phyloP scores from a whole-genome alignment of 257 asterid genomes.

The Solanum habrochaites region DNA sequence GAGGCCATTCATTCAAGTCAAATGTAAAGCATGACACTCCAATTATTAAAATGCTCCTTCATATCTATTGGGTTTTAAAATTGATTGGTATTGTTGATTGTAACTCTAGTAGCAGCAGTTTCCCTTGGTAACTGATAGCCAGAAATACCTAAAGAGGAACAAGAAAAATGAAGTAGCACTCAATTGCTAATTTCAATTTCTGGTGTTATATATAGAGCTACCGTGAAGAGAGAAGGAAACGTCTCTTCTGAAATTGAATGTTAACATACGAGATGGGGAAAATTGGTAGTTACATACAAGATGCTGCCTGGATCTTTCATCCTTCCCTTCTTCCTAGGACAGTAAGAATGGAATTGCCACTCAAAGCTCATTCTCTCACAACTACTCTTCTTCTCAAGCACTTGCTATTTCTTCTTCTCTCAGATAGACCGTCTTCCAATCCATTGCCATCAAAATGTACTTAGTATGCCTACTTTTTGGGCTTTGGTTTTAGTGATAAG shows the following conservation, averaged over 20 bases:
- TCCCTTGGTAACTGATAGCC: neutral
- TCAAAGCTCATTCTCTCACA: neutral
- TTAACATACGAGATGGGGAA: neutral
- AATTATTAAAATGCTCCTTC: neutral
- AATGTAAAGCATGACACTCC: neutral
- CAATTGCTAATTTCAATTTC: neutral
- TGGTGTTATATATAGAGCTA: neutral
- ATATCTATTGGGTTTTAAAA: neutral
- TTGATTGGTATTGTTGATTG: neutral
- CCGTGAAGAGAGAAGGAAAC: neutral
- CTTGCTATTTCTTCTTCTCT: neutral
- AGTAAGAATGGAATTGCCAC: neutral
- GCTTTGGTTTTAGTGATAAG: neutral
- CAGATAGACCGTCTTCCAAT: neutral
- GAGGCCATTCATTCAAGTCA: neutral
- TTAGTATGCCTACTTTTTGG: neutral
- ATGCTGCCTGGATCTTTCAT: neutral
- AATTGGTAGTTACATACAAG: neutral
- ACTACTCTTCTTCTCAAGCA: neutral
- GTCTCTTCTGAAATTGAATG: neutral
- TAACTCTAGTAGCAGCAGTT: neutral
- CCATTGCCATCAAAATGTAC: neutral
- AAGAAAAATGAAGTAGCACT: neutral
- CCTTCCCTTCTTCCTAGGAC: neutral
- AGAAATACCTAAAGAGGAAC: neutral